Evolutionary conservation across 345 rosid genomes (phyloP).

Genomic region (Eucalyptus dawsonii): DNA sequence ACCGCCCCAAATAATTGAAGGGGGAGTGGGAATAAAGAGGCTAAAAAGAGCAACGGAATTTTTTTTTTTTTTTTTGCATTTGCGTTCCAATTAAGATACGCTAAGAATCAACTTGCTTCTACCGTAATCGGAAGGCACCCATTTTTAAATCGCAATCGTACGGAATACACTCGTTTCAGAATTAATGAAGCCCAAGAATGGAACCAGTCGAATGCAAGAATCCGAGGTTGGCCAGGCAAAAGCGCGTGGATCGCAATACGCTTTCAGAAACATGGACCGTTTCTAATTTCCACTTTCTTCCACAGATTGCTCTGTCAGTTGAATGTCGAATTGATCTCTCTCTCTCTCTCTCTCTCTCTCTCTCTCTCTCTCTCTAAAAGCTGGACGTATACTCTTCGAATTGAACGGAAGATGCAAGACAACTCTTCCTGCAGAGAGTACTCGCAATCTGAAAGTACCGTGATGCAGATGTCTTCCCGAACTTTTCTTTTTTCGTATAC

Average conservation of each 20-base stretch:
- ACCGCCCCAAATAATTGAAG: neutral
- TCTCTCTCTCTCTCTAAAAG: neutral
- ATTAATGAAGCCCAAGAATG: neutral
- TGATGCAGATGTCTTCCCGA: neutral
- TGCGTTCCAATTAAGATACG: neutral
- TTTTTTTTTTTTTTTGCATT: neutral
- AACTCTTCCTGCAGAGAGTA: neutral
- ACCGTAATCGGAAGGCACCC: neutral
- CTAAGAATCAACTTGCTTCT: neutral
- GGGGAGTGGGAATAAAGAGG: neutral
- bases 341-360: neutral
- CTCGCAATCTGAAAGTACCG: neutral
- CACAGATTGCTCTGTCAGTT: neutral
- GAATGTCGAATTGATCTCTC: neutral
- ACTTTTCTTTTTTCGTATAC: neutral
- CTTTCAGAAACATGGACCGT: neutral
- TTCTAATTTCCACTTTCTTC: neutral
- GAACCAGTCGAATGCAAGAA: neutral
- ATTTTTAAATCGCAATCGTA: neutral
- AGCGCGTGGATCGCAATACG: neutral
- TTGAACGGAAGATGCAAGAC: neutral
- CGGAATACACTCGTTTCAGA: neutral
- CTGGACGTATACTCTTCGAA: neutral
- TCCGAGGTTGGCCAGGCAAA: neutral
- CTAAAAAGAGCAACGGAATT: neutral